Evolutionary conservation across 2,329 filamentous ascomycete genomes (phyloP).

Genomic region (Fusarium clavum): DNA sequence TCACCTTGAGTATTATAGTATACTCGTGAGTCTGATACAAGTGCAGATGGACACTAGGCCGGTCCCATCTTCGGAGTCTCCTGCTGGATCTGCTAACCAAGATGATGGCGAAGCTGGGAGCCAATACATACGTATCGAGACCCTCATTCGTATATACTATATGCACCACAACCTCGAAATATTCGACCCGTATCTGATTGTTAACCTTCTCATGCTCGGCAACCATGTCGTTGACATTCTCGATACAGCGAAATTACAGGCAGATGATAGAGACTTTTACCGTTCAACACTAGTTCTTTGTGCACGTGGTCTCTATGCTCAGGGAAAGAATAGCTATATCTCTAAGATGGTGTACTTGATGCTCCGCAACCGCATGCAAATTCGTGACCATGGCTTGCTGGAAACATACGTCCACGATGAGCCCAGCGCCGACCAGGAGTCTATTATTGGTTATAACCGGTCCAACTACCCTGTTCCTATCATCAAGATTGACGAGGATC

Average conservation of each 20-base stretch:
- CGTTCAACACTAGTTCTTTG: neutral
- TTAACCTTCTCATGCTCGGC: neutral
- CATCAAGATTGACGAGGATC: neutral
- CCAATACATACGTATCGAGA: neutral
- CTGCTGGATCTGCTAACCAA: neutral
- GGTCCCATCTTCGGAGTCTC: accelerated
- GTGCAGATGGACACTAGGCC: neutral
- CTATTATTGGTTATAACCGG: neutral
- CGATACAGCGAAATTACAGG: neutral
- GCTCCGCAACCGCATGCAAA: neutral
- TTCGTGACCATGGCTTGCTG: neutral
- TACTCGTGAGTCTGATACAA: neutral
- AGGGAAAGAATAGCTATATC: neutral
- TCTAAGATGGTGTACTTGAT: neutral
- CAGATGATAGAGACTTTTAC: neutral
- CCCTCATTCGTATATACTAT: neutral
- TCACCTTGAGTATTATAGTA: neutral
- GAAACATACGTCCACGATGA: neutral
- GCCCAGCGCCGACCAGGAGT: neutral
- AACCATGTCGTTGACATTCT: neutral
- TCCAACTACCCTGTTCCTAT: neutral
- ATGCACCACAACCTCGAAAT: neutral
- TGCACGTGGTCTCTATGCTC: neutral
- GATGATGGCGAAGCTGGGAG: neutral
- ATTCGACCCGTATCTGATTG: neutral